Percentiles rank a stretch among this genome's conserved stretches.
Evolutionary conservation across 257 asterid species (phyloP).

Genomic region (Solanum pinnatisectum): DNA sequence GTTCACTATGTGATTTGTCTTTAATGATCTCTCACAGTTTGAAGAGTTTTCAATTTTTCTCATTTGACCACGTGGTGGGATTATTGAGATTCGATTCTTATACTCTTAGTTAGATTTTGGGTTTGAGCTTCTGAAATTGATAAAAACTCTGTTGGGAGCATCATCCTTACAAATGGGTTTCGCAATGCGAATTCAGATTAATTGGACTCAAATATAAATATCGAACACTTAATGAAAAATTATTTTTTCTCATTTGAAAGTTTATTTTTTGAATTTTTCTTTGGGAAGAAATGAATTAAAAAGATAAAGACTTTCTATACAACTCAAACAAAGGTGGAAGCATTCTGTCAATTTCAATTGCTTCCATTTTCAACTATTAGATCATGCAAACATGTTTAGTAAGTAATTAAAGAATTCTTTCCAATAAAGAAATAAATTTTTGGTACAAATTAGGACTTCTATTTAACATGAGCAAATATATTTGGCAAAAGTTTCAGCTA

Average conservation of each 20-base stretch:
- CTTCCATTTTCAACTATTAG: not conserved
- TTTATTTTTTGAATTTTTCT: not conserved
- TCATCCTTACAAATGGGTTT: not conserved
- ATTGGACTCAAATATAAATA: not conserved
- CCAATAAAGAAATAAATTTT: not conserved
- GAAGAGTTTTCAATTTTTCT: not conserved
- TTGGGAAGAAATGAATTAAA: not conserved
- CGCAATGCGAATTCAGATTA: not conserved
- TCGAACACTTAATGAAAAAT: not conserved
- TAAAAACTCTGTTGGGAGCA: not conserved
- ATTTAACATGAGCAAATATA: not conserved
- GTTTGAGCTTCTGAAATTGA: not conserved
- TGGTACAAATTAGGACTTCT: not conserved
- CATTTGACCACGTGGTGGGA: not conserved
- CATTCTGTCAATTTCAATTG: not conserved
- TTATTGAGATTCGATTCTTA: fast-evolving
- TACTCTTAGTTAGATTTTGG: not conserved
- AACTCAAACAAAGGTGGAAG: not conserved
- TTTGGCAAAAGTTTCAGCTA: not conserved
- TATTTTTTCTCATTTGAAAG: not conserved
- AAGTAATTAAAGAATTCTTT: not conserved
- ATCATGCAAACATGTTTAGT: not conserved
- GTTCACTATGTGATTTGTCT: not conserved
- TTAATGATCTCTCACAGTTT: not conserved
- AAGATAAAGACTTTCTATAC: not conserved